Conservation (phyloP, 1,284 basidiomycete species). For the Apiotrichum laibachii region DNA sequence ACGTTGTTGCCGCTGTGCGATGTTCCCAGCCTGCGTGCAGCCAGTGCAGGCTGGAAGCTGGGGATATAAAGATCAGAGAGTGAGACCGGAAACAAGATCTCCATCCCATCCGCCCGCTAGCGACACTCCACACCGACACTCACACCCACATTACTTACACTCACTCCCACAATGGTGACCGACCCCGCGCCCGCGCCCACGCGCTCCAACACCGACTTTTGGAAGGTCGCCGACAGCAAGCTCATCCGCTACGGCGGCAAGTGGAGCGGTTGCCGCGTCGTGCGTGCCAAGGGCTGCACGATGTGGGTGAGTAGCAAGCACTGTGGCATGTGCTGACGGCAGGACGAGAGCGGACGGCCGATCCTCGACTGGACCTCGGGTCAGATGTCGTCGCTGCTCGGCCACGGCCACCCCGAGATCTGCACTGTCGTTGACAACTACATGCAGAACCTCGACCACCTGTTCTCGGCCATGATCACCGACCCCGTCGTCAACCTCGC, state of each 20-base stretch:
- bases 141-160: background rate
- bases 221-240: constrained; percentile 22
- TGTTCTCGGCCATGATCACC: constrained; percentile 36
- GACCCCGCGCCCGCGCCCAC: background rate
- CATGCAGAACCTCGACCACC: constrained; percentile 37
- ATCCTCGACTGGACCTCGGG: constrained; percentile 44
- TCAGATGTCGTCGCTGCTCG: constrained; percentile 38
- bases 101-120: too few relatives aligned
- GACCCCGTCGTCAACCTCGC: constrained; percentile 36
- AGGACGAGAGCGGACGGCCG: constrained; percentile 32
- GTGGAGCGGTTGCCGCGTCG: constrained; percentile 21
- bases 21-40: too few relatives aligned
- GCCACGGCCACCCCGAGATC: constrained; percentile 42
- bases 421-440: constrained; percentile 26
- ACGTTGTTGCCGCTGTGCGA: too few relatives aligned
- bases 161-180: background rate
- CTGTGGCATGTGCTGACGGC: background rate
- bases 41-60: too few relatives aligned
- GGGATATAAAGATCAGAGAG: too few relatives aligned
- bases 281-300: constrained; percentile 22
- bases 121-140: background rate
- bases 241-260: constrained; percentile 28
- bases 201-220: constrained; percentile 22
- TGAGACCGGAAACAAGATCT: too few relatives aligned
- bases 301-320: constrained; percentile 11